A percentile compares a stretch with the other conserved stretches of the same genome.
These are phyloP conservation scores for Excoecaria cochinchinensis DNA, from an alignment of 345 rosid genomes.

Conservation along the genomic window DNA sequence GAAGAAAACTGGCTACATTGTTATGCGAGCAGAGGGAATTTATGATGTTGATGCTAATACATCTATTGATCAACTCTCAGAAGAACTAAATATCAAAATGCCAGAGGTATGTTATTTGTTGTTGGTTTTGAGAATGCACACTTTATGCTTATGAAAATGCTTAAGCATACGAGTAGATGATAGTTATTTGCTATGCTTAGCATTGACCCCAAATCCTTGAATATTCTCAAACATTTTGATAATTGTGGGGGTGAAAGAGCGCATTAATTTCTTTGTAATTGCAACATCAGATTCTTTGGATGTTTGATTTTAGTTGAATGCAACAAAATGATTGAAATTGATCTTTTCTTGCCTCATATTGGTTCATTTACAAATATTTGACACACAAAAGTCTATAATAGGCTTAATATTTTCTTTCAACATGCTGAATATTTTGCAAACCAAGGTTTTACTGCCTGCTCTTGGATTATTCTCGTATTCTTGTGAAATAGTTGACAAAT, in stretches of 20 bases:
- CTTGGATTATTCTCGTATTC: background rate
- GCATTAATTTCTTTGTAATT: background rate
- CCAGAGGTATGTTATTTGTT: constrained; percentile 66
- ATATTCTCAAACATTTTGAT: background rate
- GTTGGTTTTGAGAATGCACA: background rate
- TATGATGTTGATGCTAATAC: constrained; percentile 98
- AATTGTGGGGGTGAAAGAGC: background rate
- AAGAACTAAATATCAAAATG: constrained; percentile 92
- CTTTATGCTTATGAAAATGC: background rate
- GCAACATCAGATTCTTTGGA: background rate
- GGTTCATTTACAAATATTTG: background rate
- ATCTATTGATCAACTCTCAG: constrained; percentile 91
- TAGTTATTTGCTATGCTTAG: background rate
- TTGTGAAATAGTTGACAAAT: background rate
- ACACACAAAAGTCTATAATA: background rate
- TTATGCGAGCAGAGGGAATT: constrained; percentile 92
- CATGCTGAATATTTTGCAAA: background rate
- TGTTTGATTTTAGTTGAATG: background rate
- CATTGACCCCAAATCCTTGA: background rate
- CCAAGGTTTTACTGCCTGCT: background rate
- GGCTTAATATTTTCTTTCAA: background rate
- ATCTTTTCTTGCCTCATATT: background rate
- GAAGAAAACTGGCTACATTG: constrained; percentile 96
- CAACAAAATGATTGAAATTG: background rate
- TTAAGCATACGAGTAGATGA: background rate